These are phyloP conservation scores for Aspergillus olivimuriae DNA, from an alignment of 495 filamentous ascomycete species.

Conservation along the genomic window DNA sequence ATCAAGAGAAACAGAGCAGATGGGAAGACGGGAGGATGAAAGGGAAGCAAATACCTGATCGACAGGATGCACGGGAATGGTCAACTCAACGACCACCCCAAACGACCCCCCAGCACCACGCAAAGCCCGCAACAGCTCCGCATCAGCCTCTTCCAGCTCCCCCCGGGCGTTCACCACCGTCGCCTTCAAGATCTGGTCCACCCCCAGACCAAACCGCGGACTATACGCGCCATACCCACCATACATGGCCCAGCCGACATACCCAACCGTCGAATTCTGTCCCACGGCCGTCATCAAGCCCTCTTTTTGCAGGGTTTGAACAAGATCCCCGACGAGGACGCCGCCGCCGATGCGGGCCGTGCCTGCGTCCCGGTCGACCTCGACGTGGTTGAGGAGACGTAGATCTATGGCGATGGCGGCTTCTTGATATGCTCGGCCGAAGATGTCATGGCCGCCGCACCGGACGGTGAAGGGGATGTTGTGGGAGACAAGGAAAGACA, in stretches of 20 bases:
- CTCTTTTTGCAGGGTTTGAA: slow-evolving; percentile 16
- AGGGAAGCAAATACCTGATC: slow-evolving; percentile 18
- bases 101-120: slow-evolving; percentile 34
- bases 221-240: slow-evolving; percentile 37
- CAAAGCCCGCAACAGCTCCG: slow-evolving; percentile 25
- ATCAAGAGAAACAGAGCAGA: too few relatives aligned
- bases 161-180: slow-evolving; percentile 31
- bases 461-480: slow-evolving; percentile 29
- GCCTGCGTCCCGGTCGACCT: slow-evolving; percentile 15
- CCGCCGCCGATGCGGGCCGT: slow-evolving; percentile 31
- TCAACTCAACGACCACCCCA: slow-evolving; percentile 36
- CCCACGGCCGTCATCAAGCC: slow-evolving; percentile 26
- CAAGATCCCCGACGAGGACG: slow-evolving; percentile 21
- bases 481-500: neutral
- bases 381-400: slow-evolving; percentile 23
- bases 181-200: slow-evolving; percentile 36
- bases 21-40: neutral
- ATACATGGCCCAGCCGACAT: slow-evolving; percentile 34
- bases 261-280: slow-evolving; percentile 23
- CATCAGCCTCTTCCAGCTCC: slow-evolving; percentile 25
- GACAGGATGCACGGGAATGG: slow-evolving; percentile 30
- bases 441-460: slow-evolving; percentile 32
- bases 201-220: slow-evolving; percentile 28
- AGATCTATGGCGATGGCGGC: slow-evolving; percentile 31
- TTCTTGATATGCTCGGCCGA: slow-evolving; percentile 16